Base-by-base conservation (phyloP, 2,329 filamentous ascomycete genomes). In the Rhytidhysteron rufulum region DNA sequence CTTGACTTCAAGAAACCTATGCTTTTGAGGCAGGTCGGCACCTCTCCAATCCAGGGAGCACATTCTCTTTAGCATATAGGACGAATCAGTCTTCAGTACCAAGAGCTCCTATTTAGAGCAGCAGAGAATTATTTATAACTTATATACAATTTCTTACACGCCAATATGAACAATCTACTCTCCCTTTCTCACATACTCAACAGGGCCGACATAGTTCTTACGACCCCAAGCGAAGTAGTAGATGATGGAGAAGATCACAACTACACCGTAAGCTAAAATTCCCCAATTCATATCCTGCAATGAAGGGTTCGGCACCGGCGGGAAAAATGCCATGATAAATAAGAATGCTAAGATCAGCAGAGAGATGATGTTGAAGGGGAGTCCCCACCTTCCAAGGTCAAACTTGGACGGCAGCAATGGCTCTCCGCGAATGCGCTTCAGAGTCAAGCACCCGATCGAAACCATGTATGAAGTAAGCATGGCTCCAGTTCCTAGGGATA, bases 261-360 rank as follows among this genome's bases (percentile, higher is more conserved):
- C 58, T 4, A 60, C 62, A n/a, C 65, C 62, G 40, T 71, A 75
- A 51, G 75, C 71, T 1, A 62, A 52, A 31, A 68, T 58, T 27
- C 65, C 67, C 70, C 71, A 75, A 44, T 75, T 75, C 69, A 75
- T 73, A 4, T 62, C 63, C 22, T 53, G 51, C 1, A 49, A 39
- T 1, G 51, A 50, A 13, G 57, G 58, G 15, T 54, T 41, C 2
- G 54, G 56, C 24, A 45, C 51, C 7, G 49, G 44, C 0, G 71
- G 71, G 45, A 74, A 75, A 44, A 74, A 74, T 1, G 61, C 52
- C 40, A 74, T 72, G 1, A 70, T 39, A 22, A 71, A 68, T 3
- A 67, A 53, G 0, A 69, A 53, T 2, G 58, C 37, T 2, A 73
- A 45, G 40, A 68, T 74, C 0, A 54, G 36, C 16, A 74, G 47